Conservation (phyloP, 106 monocot genomes). For the Allium sativum region DNA sequence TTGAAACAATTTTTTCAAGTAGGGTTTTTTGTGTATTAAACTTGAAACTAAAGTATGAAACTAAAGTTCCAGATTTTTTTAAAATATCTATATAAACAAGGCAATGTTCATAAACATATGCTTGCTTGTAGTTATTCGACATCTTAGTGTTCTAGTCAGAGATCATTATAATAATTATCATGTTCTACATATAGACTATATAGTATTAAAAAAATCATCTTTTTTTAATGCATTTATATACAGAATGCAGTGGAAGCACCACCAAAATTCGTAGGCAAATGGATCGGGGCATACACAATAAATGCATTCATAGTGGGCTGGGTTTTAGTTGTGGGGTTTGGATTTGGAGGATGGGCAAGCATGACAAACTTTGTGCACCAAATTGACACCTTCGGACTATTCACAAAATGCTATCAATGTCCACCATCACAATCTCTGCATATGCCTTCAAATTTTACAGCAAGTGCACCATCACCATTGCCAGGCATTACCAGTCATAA, state of each 20-base stretch:
- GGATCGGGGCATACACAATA: conserved; percentile 56
- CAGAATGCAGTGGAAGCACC: conserved; percentile 83
- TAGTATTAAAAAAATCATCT: background rate
- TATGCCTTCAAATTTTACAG: background rate
- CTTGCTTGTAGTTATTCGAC: too few relatives aligned
- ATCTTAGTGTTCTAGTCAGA: too few relatives aligned
- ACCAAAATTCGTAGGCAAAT: conserved; percentile 46
- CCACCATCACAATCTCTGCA: conserved; percentile 26
- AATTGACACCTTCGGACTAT: conserved; percentile 71
- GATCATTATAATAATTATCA: background rate
- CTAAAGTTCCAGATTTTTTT: too few relatives aligned
- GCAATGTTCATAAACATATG: too few relatives aligned
- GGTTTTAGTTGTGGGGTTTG: conserved; percentile 87
- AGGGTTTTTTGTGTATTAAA: too few relatives aligned
- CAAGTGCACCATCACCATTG: conserved; percentile 16
- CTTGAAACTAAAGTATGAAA: too few relatives aligned
- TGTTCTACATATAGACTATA: background rate
- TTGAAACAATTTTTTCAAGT: too few relatives aligned
- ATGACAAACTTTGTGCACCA: conserved; percentile 82
- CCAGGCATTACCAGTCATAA: conserved; percentile 5
- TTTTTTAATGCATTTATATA: background rate
- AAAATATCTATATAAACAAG: too few relatives aligned
- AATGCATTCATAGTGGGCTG: conserved; percentile 68
- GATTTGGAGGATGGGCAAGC: conserved; percentile 87
- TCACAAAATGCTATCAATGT: conserved; percentile 90